Percentiles rank a stretch among this genome's conserved stretches.
Evolutionary conservation across 176 grass and related monocot species (phyloP).

Genomic region (Thinopyrum elongatum): DNA sequence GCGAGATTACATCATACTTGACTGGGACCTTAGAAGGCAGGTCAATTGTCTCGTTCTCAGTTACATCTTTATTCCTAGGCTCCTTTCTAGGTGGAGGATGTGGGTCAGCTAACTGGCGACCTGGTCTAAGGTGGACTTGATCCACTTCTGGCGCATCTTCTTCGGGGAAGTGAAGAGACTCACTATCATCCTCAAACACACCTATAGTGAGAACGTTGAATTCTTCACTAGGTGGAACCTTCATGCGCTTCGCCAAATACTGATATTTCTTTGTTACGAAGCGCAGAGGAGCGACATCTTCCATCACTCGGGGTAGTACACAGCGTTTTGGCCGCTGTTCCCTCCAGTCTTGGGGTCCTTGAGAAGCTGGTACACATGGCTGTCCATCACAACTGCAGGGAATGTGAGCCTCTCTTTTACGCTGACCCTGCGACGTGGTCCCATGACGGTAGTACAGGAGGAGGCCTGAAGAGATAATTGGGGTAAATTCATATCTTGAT

Average conservation of each 20-base stretch:
- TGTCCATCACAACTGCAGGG: too few species aligned
- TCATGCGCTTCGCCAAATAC: too few species aligned
- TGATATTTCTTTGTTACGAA: too few species aligned
- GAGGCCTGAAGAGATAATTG: not conserved
- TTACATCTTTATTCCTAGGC: not conserved
- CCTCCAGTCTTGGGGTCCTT: too few species aligned
- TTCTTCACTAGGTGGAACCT: not conserved
- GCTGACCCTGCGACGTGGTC: not conserved
- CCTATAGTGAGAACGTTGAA: not conserved
- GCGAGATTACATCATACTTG: not conserved
- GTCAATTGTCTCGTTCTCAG: not conserved
- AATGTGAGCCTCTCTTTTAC: not conserved
- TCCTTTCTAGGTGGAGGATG: not conserved
- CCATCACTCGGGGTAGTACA: too few species aligned
- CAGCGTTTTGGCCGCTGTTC: too few species aligned
- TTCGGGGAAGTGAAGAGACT: not conserved
- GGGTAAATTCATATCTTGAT: not conserved
- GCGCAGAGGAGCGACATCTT: too few species aligned
- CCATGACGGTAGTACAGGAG: too few species aligned
- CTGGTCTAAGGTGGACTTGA: conserved; percentile 3
- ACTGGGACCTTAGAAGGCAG: too few species aligned
- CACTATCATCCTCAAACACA: not conserved
- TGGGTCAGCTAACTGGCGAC: not conserved
- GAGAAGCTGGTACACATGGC: too few species aligned
- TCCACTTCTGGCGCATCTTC: not conserved